Conservation (phyloP, 2,329 filamentous ascomycete genomes). For the Aspergillus candidus region DNA sequence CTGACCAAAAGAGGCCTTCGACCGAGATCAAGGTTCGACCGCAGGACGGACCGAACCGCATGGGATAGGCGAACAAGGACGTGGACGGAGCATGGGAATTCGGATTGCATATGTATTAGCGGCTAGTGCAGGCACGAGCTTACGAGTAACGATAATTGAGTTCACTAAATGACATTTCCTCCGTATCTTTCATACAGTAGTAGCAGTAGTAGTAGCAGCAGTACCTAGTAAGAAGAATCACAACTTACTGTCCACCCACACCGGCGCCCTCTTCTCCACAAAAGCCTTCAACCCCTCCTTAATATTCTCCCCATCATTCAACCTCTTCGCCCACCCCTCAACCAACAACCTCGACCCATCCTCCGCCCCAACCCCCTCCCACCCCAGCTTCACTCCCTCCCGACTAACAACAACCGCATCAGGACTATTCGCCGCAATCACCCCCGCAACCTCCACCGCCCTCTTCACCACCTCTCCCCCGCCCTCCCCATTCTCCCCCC, state of each 20-base stretch:
- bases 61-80: slow-evolving; percentile 28
- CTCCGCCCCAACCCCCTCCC: slow-evolving; percentile 63
- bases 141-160: too few relatives aligned
- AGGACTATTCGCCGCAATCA: slow-evolving; percentile 62
- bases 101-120: slow-evolving; percentile 15
- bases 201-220: too few relatives aligned
- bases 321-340: slow-evolving; percentile 52
- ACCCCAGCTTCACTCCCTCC: slow-evolving; percentile 65
- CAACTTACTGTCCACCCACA: slow-evolving; percentile 49
- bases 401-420: slow-evolving; percentile 70
- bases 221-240: slow-evolving; percentile 8
- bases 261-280: slow-evolving; percentile 65
- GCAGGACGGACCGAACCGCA: slow-evolving; percentile 24
- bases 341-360: slow-evolving; percentile 54
- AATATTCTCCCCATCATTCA: slow-evolving; percentile 66
- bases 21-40: slow-evolving; percentile 17
- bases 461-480: slow-evolving; percentile 19
- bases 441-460: slow-evolving; percentile 56
- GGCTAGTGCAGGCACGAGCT: too few relatives aligned
- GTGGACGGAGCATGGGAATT: slow-evolving; percentile 19
- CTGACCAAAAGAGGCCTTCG: slow-evolving; percentile 11
- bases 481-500: neutral
- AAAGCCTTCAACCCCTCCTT: slow-evolving; percentile 69
- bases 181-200: neutral
- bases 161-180: neutral